Base-by-base conservation (phyloP, 106 monocot species). In the Cymbidium sinense region DNA sequence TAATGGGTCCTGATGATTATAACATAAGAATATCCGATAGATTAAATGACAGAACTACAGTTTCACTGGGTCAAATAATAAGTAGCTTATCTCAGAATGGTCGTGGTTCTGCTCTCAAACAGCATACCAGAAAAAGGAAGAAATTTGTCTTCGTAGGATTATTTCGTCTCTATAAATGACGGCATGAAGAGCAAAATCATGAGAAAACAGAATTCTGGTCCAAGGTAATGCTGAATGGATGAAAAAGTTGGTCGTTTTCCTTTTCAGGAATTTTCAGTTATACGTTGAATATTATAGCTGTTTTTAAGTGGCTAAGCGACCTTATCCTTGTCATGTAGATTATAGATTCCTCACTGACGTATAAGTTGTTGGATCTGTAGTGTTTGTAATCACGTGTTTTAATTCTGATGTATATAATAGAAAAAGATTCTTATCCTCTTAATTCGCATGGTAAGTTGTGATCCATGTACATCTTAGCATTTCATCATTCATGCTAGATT, bases 1-100 rank as follows among this genome's bases (percentile, higher is more conserved):
- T 95, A 81, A 74, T 79, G 35, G 79, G 84, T 35, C 76, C 93
- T 67, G 85, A 85, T 39, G 85, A 86, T 25, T 83, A 77, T 31
- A 74, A 86, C 37, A 74, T 34, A 69, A 3, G 13, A 69, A 34
- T 69, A 34, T 29, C 30, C 15, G 33, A 69, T 29, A 69, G 69
- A 69, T 17, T 1, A 34, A 0, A 34, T 31, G 69, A 34, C 0
- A 31, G 13, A 34, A 33, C 69, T 34, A 69, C 33, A 31, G 69
- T 69, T 69, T 31, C 69, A 17, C 33, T 69, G 0, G 69, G 69
- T 5, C 31, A 31, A 17, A 2, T 69, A 31, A 13, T 69, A 29
- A 69, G n/a, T 31, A 69, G 69, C 15, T 69, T 21, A 5, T 5
- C 69, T 31, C 15, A 15, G 69, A 61, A 61, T 61, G 69, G 29